Evolutionary conservation across 2,329 filamentous ascomycete species (phyloP).

Genomic region (Fonsecaea pedrosoi): DNA sequence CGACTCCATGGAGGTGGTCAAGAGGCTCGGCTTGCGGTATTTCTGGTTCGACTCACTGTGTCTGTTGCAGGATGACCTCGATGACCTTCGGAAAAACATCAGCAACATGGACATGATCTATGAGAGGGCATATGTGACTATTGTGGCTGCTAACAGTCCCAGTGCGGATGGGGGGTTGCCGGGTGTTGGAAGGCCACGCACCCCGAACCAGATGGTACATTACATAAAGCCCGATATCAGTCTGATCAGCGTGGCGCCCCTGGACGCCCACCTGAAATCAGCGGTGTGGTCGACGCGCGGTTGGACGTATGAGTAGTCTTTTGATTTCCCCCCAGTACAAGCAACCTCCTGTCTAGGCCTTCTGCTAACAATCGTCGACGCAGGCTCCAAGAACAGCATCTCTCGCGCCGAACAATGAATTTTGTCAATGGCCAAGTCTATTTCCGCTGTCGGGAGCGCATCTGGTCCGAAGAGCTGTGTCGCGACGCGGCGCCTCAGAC

Average conservation of each 20-base stretch:
- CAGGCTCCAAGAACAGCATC: constrained; percentile 10
- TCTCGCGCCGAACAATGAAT: constrained; percentile 10
- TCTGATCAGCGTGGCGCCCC: background rate
- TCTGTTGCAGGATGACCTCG: constrained; percentile 14
- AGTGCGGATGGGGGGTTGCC: background rate
- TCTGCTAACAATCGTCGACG: background rate
- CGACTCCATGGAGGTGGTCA: background rate
- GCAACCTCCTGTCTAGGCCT: background rate
- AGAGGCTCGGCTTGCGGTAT: background rate
- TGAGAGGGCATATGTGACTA: constrained; percentile 9
- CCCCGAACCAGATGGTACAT: background rate
- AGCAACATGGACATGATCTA: constrained; percentile 19
- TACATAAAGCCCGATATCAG: background rate
- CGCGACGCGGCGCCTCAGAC: background rate
- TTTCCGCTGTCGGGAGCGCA: constrained; percentile 11
- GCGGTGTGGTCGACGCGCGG: constrained; percentile 4
- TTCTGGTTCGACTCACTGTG: constrained; percentile 20
- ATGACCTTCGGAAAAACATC: background rate
- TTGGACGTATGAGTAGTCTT: background rate
- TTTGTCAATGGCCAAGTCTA: constrained; percentile 8
- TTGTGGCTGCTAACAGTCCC: constrained; percentile 7
- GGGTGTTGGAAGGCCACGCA: background rate
- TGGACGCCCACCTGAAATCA: background rate
- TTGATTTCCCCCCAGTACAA: background rate
- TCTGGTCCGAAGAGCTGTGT: constrained; percentile 9